Base-by-base conservation (phyloP, 2,329 filamentous ascomycete genomes). In the Diaporthe velutina region DNA sequence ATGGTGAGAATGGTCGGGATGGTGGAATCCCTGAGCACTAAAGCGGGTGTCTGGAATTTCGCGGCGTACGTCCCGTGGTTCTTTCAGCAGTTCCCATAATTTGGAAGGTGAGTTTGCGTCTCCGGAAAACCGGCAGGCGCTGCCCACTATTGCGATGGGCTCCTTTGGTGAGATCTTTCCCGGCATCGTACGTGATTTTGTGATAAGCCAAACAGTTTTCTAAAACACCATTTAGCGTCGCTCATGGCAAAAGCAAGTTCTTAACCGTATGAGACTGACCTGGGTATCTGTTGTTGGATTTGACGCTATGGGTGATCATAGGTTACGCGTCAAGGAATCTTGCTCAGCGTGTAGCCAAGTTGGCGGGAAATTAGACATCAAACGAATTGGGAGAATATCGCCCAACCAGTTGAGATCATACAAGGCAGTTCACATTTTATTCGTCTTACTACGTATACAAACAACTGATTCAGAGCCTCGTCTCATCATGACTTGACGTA, bases 61-160 rank as follows among this genome's bases (percentile, higher is more conserved):
- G 33, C 66, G 73, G 33, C 58, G 54, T 4, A 82, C 66, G 55
- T 80, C 79, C 55, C 66, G 75, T 1, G 73, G 73, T 13, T 54
- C 78, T 79, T 35, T 73, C 35, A 83, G 79, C 19, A 84, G 76
- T 1, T 83, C 78, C 83, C 84, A 85, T 5, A 85, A 78, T 74
- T 80, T 79, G 2, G 83, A 82, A 3, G 83, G 81, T 5, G 80
- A 81, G 19, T 75, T 79, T 1, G 81, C 40, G 12, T 35, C 78
- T 4, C 84, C 84, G 9, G 84, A 82, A 38, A 85, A 84, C 10
- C 83, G 81, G 76, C 84, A 86, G 5, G 80, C 83, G 17, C 54
- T 82, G 71, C 85, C 84, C 68, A 86, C 79, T 28, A 86, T 81
- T 28, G 84, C 85, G 52, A 33, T 80, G 17, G 55, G 55, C 55